Conservation (phyloP, 768 basidiomycete species). For the Imleria badia region DNA sequence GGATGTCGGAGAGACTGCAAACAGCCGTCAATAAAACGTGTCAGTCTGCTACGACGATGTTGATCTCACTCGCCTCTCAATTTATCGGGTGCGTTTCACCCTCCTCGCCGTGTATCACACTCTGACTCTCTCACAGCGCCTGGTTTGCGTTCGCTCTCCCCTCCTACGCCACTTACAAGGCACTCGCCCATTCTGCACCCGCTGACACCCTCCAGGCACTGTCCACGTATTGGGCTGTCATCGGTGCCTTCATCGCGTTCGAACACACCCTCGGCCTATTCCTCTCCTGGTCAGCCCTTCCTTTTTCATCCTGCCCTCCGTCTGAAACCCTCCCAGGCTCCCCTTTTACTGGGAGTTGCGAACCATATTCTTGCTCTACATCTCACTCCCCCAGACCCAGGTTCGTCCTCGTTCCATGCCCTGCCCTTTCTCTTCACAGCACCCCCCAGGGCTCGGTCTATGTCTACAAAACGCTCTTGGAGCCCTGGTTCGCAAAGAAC, state of each 20-base stretch:
- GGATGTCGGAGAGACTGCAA: conserved; percentile 10
- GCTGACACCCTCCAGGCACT: conserved; percentile 56
- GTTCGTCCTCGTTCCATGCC: conserved; percentile 33
- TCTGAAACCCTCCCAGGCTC: conserved; percentile 45
- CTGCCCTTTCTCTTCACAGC: conserved; percentile 6
- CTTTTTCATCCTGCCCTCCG: not conserved
- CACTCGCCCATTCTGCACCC: conserved; percentile 52
- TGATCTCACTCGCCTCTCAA: conserved; percentile 50
- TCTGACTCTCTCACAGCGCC: conserved; percentile 44
- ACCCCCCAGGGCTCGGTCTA: conserved; percentile 61
- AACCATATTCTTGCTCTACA: conserved; percentile 64
- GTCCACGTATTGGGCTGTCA: conserved; percentile 63
- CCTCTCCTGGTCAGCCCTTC: conserved; percentile 55
- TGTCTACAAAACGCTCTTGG: conserved; percentile 58
- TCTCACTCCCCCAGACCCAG: conserved; percentile 69
- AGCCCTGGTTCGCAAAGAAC: conserved; percentile 59
- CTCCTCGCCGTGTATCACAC: not conserved
- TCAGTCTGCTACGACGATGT: conserved; percentile 35
- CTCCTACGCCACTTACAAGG: conserved; percentile 65
- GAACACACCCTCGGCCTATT: conserved; percentile 65
- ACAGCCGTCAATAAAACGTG: conserved; percentile 22
- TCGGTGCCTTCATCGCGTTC: conserved; percentile 58
- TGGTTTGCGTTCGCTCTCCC: conserved; percentile 73
- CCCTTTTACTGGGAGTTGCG: conserved; percentile 78
- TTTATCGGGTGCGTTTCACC: conserved; percentile 41